phyloP scores from a whole-genome alignment of 768 basidiomycete genomes.

The Suillus decipiens region DNA sequence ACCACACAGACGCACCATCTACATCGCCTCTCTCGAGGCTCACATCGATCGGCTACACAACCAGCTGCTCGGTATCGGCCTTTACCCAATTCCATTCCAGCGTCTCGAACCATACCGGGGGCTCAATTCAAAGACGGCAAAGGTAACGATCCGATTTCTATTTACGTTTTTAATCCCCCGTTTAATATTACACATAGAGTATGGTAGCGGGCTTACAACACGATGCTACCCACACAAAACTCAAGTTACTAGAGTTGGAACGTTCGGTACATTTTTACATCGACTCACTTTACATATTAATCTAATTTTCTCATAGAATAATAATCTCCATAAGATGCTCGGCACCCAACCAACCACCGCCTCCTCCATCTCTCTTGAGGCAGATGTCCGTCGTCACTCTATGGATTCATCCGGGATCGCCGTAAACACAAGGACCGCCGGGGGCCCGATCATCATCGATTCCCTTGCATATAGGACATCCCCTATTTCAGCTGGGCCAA shows the following conservation, averaged over 20 bases:
- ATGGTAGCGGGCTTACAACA: slow-evolving; percentile 74
- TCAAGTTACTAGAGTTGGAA: slow-evolving; percentile 69
- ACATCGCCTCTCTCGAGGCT: slow-evolving; percentile 70
- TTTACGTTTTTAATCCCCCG: not conserved
- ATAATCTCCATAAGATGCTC: slow-evolving; percentile 34
- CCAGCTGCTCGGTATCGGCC: slow-evolving; percentile 52
- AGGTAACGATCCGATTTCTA: slow-evolving; percentile 42
- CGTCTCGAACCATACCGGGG: slow-evolving; percentile 66
- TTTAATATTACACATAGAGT: slow-evolving; percentile 44
- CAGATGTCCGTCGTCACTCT: slow-evolving; percentile 36
- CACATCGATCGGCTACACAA: slow-evolving; percentile 70
- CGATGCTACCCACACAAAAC: slow-evolving; percentile 56
- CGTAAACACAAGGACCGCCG: slow-evolving; percentile 22
- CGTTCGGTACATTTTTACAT: slow-evolving; percentile 53
- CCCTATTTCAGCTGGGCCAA: not conserved
- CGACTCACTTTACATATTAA: slow-evolving; percentile 7
- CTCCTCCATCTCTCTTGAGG: slow-evolving; percentile 31
- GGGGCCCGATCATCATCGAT: not conserved
- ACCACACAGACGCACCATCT: slow-evolving; percentile 67
- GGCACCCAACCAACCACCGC: slow-evolving; percentile 24
- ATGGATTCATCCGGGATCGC: slow-evolving; percentile 33
- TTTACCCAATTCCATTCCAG: slow-evolving; percentile 56
- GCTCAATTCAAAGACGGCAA: slow-evolving; percentile 75
- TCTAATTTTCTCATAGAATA: slow-evolving; percentile 22
- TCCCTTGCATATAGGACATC: not conserved